Conservation (phyloP, 495 filamentous ascomycete genomes). For the Hypoxylon lienhwacheense region DNA sequence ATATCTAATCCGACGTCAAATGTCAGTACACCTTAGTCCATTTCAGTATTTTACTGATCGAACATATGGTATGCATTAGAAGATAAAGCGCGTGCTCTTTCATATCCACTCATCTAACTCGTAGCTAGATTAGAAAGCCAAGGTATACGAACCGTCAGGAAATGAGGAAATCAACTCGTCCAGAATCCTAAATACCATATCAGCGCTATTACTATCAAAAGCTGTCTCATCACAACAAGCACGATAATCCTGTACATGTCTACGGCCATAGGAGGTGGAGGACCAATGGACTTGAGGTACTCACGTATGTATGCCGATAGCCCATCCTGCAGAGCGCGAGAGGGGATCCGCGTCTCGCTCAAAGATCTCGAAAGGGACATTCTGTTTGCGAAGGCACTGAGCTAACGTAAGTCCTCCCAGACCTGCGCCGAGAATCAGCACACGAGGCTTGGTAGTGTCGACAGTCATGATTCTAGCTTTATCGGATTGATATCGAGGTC, state of each 20-base stretch:
- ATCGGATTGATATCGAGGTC: background rate
- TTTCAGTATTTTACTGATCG: background rate
- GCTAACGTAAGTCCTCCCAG: constrained; percentile 44
- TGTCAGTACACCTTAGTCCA: background rate
- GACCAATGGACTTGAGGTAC: too few relatives aligned
- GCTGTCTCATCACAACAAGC: constrained; percentile 30
- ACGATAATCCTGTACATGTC: too few relatives aligned
- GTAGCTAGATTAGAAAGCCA: too few relatives aligned
- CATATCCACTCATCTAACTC: too few relatives aligned
- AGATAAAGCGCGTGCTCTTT: too few relatives aligned
- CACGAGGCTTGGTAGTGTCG: constrained; percentile 21
- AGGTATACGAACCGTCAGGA: constrained; percentile 45
- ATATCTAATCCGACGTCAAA: constrained; percentile 9
- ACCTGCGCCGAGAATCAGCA: constrained; percentile 41
- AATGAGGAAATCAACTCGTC: constrained; percentile 38
- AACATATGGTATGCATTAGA: too few relatives aligned
- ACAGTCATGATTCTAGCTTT: constrained; percentile 5
- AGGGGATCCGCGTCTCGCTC: constrained; percentile 49
- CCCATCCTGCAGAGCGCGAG: constrained; percentile 53
- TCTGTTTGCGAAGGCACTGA: constrained; percentile 53
- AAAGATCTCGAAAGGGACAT: constrained; percentile 53
- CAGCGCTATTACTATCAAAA: constrained; percentile 43
- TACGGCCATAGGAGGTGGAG: background rate
- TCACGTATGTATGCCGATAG: constrained; percentile 59
- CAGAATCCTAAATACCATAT: constrained; percentile 21